These are phyloP conservation scores for Hyaloscypha finlandica DNA, from an alignment of 495 filamentous ascomycete genomes.

Conservation along the genomic window DNA sequence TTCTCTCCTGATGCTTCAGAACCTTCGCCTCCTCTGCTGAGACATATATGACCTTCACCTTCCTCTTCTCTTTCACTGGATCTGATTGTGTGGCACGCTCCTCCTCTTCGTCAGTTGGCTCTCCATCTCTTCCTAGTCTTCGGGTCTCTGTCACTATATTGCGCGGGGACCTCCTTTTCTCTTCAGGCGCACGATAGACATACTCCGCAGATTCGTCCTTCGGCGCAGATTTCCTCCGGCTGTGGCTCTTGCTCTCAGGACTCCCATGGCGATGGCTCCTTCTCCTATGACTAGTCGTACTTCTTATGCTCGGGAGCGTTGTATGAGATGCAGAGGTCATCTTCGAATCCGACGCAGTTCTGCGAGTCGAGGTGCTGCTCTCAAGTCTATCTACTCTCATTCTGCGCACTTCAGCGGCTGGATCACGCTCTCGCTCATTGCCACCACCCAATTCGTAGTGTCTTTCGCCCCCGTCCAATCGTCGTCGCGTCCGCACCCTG, in stretches of 20 bases:
- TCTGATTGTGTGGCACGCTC: background rate
- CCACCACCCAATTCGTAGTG: constrained; percentile 25
- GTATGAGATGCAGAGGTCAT: constrained; percentile 32
- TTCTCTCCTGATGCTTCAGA: constrained; percentile 14
- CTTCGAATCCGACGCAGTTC: constrained; percentile 19
- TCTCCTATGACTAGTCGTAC: constrained; percentile 17
- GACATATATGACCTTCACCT: constrained; percentile 28
- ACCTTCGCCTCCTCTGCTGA: constrained; percentile 15
- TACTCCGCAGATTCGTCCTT: constrained; percentile 21
- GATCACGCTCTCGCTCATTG: constrained; percentile 17
- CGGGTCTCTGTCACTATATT: constrained; percentile 21
- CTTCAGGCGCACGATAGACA: constrained; percentile 24
- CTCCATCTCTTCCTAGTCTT: constrained; percentile 24
- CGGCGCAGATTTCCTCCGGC: constrained; percentile 21
- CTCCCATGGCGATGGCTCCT: constrained; percentile 21
- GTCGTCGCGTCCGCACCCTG: constrained; percentile 22
- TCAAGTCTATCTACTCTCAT: constrained; percentile 31
- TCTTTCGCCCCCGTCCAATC: constrained; percentile 25
- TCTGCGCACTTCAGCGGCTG: constrained; percentile 22
- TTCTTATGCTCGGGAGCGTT: constrained; percentile 21
- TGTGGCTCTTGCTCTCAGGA: constrained; percentile 23
- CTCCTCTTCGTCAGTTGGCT: constrained; percentile 25
- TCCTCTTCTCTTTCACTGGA: constrained; percentile 15
- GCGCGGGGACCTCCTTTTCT: constrained; percentile 10
- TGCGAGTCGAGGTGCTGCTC: constrained; percentile 7